Conservation (phyloP, 2,329 filamentous ascomycete species). For the Colletotrichum sp. region DNA sequence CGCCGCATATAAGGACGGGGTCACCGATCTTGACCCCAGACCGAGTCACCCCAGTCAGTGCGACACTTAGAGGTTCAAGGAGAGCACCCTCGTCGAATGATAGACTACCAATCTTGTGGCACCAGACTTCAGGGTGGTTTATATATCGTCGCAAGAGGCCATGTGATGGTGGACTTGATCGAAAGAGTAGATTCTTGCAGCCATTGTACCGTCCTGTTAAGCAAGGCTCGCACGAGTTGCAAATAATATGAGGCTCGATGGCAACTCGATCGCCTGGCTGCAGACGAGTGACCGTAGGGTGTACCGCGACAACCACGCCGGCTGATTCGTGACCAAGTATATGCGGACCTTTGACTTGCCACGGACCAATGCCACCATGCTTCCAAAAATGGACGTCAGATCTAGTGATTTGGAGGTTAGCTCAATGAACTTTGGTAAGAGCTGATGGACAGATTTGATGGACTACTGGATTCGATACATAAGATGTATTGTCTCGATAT, state of each 20-base stretch:
- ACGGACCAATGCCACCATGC: constrained; percentile 91
- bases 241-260: constrained; percentile 93
- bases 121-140: constrained; percentile 93
- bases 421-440: not conserved
- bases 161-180: constrained; percentile 88
- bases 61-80: constrained; percentile 88
- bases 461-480: not conserved
- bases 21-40: constrained; percentile 84
- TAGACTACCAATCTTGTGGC: constrained; percentile 94
- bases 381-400: constrained; percentile 99
- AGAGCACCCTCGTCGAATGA: constrained; percentile 89
- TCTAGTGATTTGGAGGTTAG: constrained; percentile 46
- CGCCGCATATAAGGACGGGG: constrained; percentile 86
- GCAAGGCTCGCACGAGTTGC: constrained; percentile 88
- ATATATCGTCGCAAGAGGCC: constrained; percentile 91
- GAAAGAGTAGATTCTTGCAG: constrained; percentile 83
- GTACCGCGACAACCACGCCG: constrained; percentile 80
- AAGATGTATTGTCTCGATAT: not conserved
- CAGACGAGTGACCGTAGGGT: constrained; percentile 79
- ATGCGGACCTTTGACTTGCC: constrained; percentile 89
- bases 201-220: constrained; percentile 94
- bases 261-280: constrained; percentile 90
- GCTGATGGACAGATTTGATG: fast-evolving
- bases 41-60: constrained; percentile 85
- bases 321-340: constrained; percentile 95